Evolutionary conservation across 371 early-diverging fungal genomes (phyloP).

Genomic region (Mucor velutinosus): DNA sequence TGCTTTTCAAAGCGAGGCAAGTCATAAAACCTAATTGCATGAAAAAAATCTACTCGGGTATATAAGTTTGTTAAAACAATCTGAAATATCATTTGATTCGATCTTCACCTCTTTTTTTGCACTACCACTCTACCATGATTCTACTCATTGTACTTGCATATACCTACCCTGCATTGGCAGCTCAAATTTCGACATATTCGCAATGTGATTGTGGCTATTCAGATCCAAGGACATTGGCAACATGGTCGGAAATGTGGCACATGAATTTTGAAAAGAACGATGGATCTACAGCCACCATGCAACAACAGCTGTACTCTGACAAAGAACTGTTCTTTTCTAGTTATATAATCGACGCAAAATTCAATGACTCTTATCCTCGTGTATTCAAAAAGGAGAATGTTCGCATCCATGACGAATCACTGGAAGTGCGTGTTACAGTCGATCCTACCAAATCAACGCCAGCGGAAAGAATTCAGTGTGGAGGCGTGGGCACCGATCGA

Average conservation of each 20-base stretch:
- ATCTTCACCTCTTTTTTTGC: background rate
- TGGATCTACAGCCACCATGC: constrained; percentile 11
- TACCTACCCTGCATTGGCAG: background rate
- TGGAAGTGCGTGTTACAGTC: constrained; percentile 8
- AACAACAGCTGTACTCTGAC: constrained; percentile 2
- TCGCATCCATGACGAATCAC: constrained; percentile 12
- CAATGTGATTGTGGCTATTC: constrained; percentile 38
- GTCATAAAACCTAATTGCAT: background rate
- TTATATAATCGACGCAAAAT: constrained; percentile 34
- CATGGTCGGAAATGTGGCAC: constrained; percentile 46
- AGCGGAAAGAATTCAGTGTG: background rate
- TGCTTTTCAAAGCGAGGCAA: background rate
- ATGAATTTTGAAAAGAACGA: constrained; percentile 29
- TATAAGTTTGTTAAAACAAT: background rate
- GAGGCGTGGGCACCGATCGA: constrained; percentile 16
- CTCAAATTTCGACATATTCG: background rate
- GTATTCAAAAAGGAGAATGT: constrained; percentile 37
- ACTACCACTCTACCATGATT: background rate
- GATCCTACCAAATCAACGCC: background rate
- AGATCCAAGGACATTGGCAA: constrained; percentile 21
- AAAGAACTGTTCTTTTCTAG: constrained; percentile 24
- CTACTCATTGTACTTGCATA: background rate
- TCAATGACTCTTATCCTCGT: constrained; percentile 30
- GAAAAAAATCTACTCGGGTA: background rate
- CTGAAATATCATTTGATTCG: background rate